Conservation (phyloP, 2,329 filamentous ascomycete species). For the Coleophoma eucalyptorum region DNA sequence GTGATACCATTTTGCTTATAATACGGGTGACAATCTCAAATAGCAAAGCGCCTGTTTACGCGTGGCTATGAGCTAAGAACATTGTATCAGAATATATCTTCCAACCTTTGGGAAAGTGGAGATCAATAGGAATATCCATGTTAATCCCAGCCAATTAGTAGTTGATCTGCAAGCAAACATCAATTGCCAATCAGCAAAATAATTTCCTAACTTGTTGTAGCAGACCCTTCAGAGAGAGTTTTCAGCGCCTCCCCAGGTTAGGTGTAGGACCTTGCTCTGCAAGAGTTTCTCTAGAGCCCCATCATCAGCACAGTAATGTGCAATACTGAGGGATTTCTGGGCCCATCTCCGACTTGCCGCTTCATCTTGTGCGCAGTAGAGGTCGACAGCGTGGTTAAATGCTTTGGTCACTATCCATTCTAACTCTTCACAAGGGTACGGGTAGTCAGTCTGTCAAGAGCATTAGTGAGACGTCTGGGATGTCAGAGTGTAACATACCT, state of each 20-base stretch:
- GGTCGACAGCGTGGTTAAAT: constrained; percentile 69
- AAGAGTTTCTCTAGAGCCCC: constrained; percentile 22
- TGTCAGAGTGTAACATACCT: constrained; percentile 31
- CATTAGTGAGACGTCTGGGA: neutral
- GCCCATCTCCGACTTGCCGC: constrained; percentile 43
- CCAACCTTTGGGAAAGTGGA: too few relatives aligned
- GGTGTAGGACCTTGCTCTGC: constrained; percentile 20
- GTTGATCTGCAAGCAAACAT: too few relatives aligned
- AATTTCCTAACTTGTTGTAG: too few relatives aligned
- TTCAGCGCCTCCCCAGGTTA: constrained; percentile 7
- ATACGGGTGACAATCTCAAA: too few relatives aligned
- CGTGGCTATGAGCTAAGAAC: too few relatives aligned
- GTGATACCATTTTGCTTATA: too few relatives aligned
- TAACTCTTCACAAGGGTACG: constrained; percentile 64
- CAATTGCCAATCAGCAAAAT: too few relatives aligned
- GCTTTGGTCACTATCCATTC: constrained; percentile 70
- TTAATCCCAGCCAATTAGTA: too few relatives aligned
- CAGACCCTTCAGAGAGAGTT: too few relatives aligned
- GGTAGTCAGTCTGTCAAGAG: constrained; percentile 30
- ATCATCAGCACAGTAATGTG: constrained; percentile 23
- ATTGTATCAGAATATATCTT: too few relatives aligned
- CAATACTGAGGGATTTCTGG: constrained; percentile 26
- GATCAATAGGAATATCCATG: too few relatives aligned
- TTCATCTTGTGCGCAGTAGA: constrained; percentile 53
- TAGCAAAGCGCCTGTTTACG: too few relatives aligned